Base-by-base conservation (phyloP, 345 rosid genomes). In the Eutrema japonicum region DNA sequence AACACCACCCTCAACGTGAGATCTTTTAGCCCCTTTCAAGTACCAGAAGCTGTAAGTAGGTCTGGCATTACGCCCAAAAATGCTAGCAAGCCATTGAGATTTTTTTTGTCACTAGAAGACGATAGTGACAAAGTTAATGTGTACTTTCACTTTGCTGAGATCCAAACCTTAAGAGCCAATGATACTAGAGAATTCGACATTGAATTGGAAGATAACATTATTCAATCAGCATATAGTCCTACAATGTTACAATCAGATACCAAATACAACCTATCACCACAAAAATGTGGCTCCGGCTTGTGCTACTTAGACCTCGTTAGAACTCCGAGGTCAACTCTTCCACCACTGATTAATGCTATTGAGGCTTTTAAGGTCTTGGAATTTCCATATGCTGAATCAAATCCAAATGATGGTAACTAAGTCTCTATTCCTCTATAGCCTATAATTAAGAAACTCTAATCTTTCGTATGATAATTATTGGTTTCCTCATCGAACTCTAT, bases 311-410 rank as follows among this genome's bases (percentile, higher is more conserved):
- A 29, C 6, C 40, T 67, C 10, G 8, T 9, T 27, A 52, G 11
- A 67, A 67, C 72, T 53, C 10, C 7, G 10, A 53, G 51, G 11
- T 68, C 64, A 38, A 58, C 64, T 58, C 47, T 58, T 58, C 64
- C 81, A 5, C 84, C 84, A 0, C 35, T 81, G 9, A 29, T 81
- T 37, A 81, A 73, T 30, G 81, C 81, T 16, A 8, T 73, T 6
- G 83, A 81, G 61, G 5, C 65, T 4, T 77, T 27, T 35, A 7
- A n/a, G 6, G 58, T 77, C 9, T 0, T 72, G 33, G 74, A 77
- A 4, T 36, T 77, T 37, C 47, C 11, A 12, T 62, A 72, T 27
- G 27, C 33, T n/a, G 66, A 73, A 46, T 73, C 81, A 14, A 48
- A 73, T 46, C 71, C 30, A 12, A 65, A 3, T 3, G 79, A 81